Evolutionary conservation across 1,284 basidiomycete genomes (phyloP).

Genomic region (Ustilago bromivora): DNA sequence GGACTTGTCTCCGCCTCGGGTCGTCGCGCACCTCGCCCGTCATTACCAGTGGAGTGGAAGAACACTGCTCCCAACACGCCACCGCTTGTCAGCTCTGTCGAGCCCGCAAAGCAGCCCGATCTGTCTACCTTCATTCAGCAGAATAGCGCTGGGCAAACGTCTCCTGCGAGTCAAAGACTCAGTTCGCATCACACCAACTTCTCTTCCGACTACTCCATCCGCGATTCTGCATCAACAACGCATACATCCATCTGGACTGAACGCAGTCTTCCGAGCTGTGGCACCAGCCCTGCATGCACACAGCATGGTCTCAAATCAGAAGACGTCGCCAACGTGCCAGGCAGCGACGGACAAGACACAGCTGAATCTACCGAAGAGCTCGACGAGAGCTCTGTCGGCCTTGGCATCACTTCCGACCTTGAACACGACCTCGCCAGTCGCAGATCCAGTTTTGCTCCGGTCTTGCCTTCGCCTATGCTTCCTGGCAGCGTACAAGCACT

Average conservation of each 20-base stretch:
- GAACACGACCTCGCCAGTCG: conserved; percentile 27
- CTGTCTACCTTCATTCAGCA: conserved; percentile 14
- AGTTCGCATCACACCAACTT: conserved; percentile 31
- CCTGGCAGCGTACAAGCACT: conserved; percentile 20
- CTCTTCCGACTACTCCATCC: conserved; percentile 36
- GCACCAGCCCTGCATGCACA: conserved; percentile 41
- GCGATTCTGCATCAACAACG: conserved; percentile 38
- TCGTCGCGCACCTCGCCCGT: conserved; percentile 25
- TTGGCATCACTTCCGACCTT: conserved; percentile 48
- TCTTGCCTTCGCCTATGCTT: conserved; percentile 22
- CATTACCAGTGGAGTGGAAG: conserved; percentile 30
- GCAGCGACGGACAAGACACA: neutral
- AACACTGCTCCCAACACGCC: conserved; percentile 13
- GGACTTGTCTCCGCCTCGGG: neutral
- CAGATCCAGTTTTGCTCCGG: conserved; percentile 29
- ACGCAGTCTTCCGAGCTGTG: conserved; percentile 37
- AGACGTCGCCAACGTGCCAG: neutral
- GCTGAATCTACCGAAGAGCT: conserved; percentile 39
- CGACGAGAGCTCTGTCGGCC: conserved; percentile 40
- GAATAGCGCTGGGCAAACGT: conserved; percentile 14
- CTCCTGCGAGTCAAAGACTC: conserved; percentile 23
- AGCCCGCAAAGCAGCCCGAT: conserved; percentile 15
- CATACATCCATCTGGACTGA: conserved; percentile 49
- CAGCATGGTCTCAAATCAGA: conserved; percentile 25
- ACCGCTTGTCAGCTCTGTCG: conserved; percentile 20